These are phyloP conservation scores for Poa pratensis DNA, from an alignment of 176 grass and related monocot genomes.

Conservation along the genomic window DNA sequence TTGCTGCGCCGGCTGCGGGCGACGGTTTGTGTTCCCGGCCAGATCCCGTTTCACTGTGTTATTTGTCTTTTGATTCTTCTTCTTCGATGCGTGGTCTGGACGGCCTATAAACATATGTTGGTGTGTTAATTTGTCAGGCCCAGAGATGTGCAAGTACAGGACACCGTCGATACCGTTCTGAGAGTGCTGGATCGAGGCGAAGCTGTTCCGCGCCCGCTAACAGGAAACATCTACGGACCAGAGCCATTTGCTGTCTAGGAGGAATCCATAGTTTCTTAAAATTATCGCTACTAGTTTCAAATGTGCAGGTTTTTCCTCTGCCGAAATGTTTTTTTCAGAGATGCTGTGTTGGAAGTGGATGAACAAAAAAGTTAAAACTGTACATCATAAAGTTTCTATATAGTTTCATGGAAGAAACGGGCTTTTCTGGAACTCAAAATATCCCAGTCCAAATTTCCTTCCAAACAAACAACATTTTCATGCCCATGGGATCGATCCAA, in stretches of 20 bases:
- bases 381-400: background rate
- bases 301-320: background rate
- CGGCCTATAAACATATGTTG: no score
- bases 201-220: background rate
- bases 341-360: background rate
- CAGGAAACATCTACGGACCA: background rate
- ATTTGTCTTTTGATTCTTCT: background rate
- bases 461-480: background rate
- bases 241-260: background rate
- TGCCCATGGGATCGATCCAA: background rate
- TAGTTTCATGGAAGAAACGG: background rate
- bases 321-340: background rate
- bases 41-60: background rate
- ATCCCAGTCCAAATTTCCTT: background rate
- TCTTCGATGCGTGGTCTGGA: no score
- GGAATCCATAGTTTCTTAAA: background rate
- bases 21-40: background rate
- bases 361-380: no score
- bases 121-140: background rate
- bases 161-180: constrained; percentile 13
- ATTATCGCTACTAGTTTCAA: no score
- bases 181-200: constrained; percentile 37
- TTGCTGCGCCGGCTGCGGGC: background rate
- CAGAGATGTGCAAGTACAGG: background rate
- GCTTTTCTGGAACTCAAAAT: background rate